Percentiles rank a stretch among this genome's conserved stretches.
Conservation (phyloP, 2,329 filamentous ascomycete species). For the Alternaria arborescens region DNA sequence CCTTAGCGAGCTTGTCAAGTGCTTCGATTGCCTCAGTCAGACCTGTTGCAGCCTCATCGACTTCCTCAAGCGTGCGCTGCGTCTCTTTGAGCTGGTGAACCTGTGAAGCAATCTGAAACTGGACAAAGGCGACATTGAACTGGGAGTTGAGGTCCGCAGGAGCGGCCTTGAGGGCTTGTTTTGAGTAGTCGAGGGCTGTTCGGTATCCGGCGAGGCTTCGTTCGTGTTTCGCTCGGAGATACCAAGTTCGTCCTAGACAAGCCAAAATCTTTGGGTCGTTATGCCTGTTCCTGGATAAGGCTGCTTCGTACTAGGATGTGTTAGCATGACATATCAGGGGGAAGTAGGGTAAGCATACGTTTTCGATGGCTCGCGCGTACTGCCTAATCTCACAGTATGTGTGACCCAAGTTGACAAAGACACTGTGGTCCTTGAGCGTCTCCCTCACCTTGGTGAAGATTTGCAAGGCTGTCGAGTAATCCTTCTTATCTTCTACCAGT, state of each 20-base stretch:
- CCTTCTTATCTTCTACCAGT: constrained; percentile 92
- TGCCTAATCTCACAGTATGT: constrained; percentile 91
- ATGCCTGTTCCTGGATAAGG: constrained; percentile 79
- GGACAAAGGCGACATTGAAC: constrained; percentile 98
- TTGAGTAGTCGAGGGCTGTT: constrained; percentile 69
- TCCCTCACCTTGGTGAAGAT: constrained; percentile 92
- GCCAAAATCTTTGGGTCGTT: constrained; percentile 82
- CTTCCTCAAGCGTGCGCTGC: constrained; percentile 79
- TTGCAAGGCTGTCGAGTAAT: constrained; percentile 80
- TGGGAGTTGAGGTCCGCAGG: constrained; percentile 90
- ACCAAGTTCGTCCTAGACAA: constrained; percentile 87
- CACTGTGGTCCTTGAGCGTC: constrained; percentile 84
- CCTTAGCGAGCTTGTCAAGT: constrained; percentile 67
- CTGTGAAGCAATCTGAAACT: constrained; percentile 88
- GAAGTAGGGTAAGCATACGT: constrained; percentile 52
- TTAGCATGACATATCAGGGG: constrained; percentile 17
- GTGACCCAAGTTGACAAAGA: constrained; percentile 93
- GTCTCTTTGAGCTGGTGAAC: constrained; percentile 78
- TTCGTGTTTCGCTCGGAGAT: constrained; percentile 78
- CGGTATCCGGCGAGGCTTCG: constrained; percentile 69
- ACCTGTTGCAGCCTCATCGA: constrained; percentile 80
- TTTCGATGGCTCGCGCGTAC: constrained; percentile 90
- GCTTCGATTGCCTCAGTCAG: constrained; percentile 85
- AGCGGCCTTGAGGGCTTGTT: constrained; percentile 76
- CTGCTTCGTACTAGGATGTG: constrained; percentile 75